Evolutionary conservation across 202 grass and related monocot species (phyloP).

Genomic region (Thinopyrum obtusiflorum): DNA sequence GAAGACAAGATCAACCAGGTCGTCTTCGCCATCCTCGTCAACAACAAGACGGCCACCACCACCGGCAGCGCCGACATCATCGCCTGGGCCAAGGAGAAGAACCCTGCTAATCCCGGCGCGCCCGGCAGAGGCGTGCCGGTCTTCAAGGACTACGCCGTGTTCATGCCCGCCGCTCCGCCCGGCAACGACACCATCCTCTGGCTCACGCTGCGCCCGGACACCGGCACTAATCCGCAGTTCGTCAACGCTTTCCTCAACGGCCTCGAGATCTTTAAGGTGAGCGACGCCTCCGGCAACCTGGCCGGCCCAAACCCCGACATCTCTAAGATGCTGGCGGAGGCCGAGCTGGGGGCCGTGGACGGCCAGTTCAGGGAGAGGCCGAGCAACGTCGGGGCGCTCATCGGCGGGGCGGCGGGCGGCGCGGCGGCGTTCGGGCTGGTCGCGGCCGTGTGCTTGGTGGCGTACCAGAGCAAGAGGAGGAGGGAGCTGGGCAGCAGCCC

Average conservation of each 20-base stretch:
- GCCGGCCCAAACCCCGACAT: constrained; percentile 76
- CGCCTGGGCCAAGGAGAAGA: constrained; percentile 40
- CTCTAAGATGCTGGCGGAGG: constrained; percentile 45
- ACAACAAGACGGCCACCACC: constrained; percentile 67
- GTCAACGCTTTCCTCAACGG: constrained; percentile 63
- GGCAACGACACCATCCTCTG: constrained; percentile 51
- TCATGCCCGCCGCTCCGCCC: background rate
- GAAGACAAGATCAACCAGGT: constrained; percentile 61
- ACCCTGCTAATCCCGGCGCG: too few relatives aligned
- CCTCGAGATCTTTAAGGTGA: constrained; percentile 81
- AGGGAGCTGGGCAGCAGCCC: constrained; percentile 32
- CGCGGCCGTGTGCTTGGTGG: constrained; percentile 39
- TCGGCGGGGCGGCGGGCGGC: constrained; percentile 54
- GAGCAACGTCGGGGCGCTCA: constrained; percentile 23
- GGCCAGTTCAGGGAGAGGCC: constrained; percentile 41
- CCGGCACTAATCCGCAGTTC: constrained; percentile 35
- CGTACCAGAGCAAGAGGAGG: constrained; percentile 59
- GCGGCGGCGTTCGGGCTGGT: constrained; percentile 59
- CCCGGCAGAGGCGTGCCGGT: constrained; percentile 47
- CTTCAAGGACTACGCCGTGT: constrained; percentile 63
- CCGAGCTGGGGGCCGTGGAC: background rate
- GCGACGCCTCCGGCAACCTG: constrained; percentile 55
- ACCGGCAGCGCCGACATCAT: constrained; percentile 43
- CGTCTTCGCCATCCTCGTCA: constrained; percentile 66
- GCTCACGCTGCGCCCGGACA: constrained; percentile 57